phyloP scores from a whole-genome alignment of 441 rosid genomes.

The Adansonia gregorii region DNA sequence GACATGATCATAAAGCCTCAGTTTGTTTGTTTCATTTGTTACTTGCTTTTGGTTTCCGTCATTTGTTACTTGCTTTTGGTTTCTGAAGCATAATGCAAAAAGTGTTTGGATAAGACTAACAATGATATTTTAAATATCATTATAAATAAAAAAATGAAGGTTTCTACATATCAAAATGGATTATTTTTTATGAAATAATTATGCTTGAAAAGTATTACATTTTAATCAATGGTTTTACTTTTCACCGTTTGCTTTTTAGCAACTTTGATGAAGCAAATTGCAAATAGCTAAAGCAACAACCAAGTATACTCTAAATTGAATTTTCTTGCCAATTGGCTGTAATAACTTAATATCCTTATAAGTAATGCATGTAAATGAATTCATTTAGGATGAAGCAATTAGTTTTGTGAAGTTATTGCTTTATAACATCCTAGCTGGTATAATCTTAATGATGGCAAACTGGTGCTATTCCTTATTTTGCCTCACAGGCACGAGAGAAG shows the following conservation, averaged over 20 bases:
- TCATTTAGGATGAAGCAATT: conserved; percentile 20
- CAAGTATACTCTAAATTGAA: not conserved
- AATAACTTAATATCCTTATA: not conserved
- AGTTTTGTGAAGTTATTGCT: not conserved
- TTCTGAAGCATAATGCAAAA: not conserved
- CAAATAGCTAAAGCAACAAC: not conserved
- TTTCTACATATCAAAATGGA: not conserved
- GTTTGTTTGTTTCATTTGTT: not conserved
- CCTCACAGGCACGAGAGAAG: conserved; percentile 87
- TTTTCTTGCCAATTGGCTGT: not conserved
- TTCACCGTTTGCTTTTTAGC: not conserved
- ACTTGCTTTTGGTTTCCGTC: too few relatives aligned
- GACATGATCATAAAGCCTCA: not conserved
- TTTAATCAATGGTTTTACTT: too few relatives aligned
- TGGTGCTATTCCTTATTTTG: too few relatives aligned
- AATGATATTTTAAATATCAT: conserved; percentile 8
- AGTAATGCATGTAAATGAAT: conserved; percentile 6
- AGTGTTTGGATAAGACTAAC: not conserved
- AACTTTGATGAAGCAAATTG: not conserved
- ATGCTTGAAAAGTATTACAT: not conserved
- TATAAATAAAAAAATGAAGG: not conserved
- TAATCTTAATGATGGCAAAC: not conserved
- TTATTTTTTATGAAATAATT: not conserved
- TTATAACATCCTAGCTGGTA: not conserved
- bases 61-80: not conserved